Conservation (phyloP, 2,329 filamentous ascomycete species). For the Capronia americana region DNA sequence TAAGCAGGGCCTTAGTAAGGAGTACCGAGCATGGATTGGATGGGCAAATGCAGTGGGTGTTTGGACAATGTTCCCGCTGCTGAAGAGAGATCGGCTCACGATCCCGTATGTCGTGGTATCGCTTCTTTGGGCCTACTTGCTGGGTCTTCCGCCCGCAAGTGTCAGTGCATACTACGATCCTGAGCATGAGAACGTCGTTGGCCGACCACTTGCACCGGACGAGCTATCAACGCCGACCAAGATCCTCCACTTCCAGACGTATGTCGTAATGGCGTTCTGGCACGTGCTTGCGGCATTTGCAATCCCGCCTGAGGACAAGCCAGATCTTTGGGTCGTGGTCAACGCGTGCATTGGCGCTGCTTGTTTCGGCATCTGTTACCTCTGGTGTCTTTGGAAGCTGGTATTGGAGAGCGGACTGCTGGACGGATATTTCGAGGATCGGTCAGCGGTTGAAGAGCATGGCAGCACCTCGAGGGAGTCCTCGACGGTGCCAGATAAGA, state of each 20-base stretch:
- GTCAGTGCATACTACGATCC: conserved; percentile 37
- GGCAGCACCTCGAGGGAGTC: not conserved
- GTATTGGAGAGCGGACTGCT: conserved; percentile 42
- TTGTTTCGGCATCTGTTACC: conserved; percentile 84
- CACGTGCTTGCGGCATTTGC: conserved; percentile 76
- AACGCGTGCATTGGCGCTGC: conserved; percentile 87
- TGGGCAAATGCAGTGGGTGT: conserved; percentile 88
- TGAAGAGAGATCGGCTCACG: conserved; percentile 80
- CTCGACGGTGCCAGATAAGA: conserved; percentile 23
- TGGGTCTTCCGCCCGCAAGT: conserved; percentile 78
- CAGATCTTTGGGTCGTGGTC: conserved; percentile 90
- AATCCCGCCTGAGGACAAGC: conserved; percentile 73
- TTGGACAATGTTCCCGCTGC: conserved; percentile 93
- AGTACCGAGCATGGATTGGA: conserved; percentile 87
- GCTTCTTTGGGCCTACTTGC: conserved; percentile 86
- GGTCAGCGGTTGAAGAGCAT: conserved; percentile 7
- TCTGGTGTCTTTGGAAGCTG: conserved; percentile 83
- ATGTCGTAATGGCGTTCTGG: conserved; percentile 78
- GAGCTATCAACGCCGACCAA: conserved; percentile 55
- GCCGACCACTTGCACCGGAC: conserved; percentile 34
- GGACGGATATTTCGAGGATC: conserved; percentile 32
- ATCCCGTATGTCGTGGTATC: conserved; percentile 86
- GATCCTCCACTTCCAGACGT: conserved; percentile 76
- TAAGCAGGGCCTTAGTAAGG: conserved; percentile 76
- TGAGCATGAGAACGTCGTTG: conserved; percentile 35